Evolutionary conservation across 345 rosid genomes (phyloP).

Genomic region (Lumnitzera littorea): DNA sequence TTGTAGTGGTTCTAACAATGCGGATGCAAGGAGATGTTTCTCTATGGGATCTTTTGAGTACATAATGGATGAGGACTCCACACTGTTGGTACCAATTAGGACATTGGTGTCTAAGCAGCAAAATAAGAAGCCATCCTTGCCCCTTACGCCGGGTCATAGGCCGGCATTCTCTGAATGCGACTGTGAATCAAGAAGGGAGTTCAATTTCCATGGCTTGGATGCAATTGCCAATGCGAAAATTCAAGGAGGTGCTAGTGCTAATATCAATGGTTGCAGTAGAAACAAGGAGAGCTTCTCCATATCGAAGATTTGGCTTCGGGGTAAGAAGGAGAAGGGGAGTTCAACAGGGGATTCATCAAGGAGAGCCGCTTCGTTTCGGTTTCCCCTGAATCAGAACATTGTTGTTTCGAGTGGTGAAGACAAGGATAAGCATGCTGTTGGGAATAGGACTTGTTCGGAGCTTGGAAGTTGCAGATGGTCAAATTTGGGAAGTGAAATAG

Average conservation of each 20-base stretch:
- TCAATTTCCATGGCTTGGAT: slow-evolving; percentile 26
- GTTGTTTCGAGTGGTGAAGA: slow-evolving; percentile 14
- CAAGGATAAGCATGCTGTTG: slow-evolving; percentile 16
- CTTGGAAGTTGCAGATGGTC: slow-evolving; percentile 31
- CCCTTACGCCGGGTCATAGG: slow-evolving; percentile 57
- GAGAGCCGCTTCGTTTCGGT: slow-evolving; percentile 57
- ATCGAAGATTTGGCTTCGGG: slow-evolving; percentile 84
- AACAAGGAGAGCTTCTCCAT: slow-evolving; percentile 73
- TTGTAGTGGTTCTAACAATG: slow-evolving; percentile 23
- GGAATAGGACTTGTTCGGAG: slow-evolving; percentile 29
- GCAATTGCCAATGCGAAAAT: slow-evolving; percentile 12
- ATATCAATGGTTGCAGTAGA: slow-evolving; percentile 10
- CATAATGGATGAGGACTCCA: slow-evolving; percentile 69
- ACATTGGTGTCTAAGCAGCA: slow-evolving; percentile 51
- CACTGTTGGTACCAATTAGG: slow-evolving; percentile 69
- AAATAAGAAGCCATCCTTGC: slow-evolving; percentile 41
- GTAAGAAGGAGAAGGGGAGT: slow-evolving; percentile 48
- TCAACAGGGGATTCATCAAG: slow-evolving; percentile 36
- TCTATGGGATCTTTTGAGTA: slow-evolving; percentile 99
- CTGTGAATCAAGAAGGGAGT: slow-evolving; percentile 56
- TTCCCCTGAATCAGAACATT: slow-evolving; percentile 27
- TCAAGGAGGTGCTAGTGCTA: slow-evolving; percentile 14
- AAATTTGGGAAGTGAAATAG: slow-evolving; percentile 26
- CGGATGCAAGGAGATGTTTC: slow-evolving; percentile 72
- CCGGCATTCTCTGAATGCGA: slow-evolving; percentile 60